phyloP scores from a whole-genome alignment of 2,329 filamentous ascomycete species.

The Botrytis porri region DNA sequence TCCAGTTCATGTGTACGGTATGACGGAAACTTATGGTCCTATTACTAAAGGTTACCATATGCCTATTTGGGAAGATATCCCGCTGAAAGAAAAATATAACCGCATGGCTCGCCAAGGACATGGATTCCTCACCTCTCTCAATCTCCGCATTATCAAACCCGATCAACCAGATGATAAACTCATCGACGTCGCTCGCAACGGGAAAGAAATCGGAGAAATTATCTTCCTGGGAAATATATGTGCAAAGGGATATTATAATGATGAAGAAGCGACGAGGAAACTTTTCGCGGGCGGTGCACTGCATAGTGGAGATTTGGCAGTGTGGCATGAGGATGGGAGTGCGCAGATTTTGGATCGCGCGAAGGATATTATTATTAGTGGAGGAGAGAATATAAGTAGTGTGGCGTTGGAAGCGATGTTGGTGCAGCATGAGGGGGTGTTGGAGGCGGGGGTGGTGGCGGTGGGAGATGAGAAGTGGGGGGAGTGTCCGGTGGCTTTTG shows the following conservation, averaged over 20 bases:
- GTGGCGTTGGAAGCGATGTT: conserved; percentile 90
- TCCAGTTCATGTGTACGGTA: conserved; percentile 90
- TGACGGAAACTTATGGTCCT: conserved; percentile 88
- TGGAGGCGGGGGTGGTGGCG: conserved; percentile 89
- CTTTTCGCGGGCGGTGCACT: conserved; percentile 82
- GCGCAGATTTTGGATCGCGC: conserved; percentile 90
- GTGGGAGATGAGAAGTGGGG: conserved; percentile 90
- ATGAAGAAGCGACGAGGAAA: conserved; percentile 78
- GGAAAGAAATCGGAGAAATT: conserved; percentile 77
- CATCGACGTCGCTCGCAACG: conserved; percentile 65
- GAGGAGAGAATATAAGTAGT: conserved; percentile 95
- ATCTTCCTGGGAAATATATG: conserved; percentile 91
- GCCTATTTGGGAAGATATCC: conserved; percentile 76
- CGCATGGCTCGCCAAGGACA: conserved; percentile 94
- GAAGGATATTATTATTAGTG: conserved; percentile 98
- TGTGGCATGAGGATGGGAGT: conserved; percentile 87
- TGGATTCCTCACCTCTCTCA: conserved; percentile 80
- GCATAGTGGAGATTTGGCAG: conserved; percentile 89
- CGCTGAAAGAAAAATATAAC: conserved; percentile 73
- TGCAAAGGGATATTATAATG: conserved; percentile 87
- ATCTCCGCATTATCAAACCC: conserved; percentile 77
- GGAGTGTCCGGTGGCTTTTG: conserved; percentile 89
- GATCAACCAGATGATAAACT: conserved; percentile 66
- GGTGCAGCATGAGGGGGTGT: conserved; percentile 78
- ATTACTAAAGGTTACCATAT: conserved; percentile 92